Base-by-base conservation (phyloP, 306 rosid genomes). In the Ormosia emarginata region DNA sequence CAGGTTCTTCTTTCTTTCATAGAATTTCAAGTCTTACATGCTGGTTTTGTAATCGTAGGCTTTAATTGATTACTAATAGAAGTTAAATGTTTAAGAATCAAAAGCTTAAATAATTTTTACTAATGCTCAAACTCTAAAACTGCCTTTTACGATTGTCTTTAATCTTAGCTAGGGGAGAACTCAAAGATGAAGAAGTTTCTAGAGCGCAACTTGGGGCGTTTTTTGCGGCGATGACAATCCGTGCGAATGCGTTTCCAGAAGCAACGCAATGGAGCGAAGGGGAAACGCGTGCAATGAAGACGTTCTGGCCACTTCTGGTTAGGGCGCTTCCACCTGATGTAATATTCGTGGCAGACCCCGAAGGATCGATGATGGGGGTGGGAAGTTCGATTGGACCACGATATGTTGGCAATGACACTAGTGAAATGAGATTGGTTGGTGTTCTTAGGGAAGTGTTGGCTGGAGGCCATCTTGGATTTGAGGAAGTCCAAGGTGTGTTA, bases 211-310 rank as follows among this genome's bases (percentile, higher is more conserved):
- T 95, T 32, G 99, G 98, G 5, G 97, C 99, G n/a, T 95, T 92
- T 79, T 95, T 95, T 24, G 94, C 96, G 7, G 99, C 85, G 11
- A 95, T 95, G 99, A 89, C 97, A 2, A 95, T 95, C 75, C 97
- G 99, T 13, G 96, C 96, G 0, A 95, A 95, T 78, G 89, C 90
- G 39, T 95, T 95, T 77, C 98, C 98, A 1, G 98, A 95, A 78
- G 94, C 90, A 14, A 95, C 99, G 10, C 99, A 95, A 52, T 95
- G 99, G 99, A 95, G 99, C 79, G 97, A 93, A 69, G 99, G 99
- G 75, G 99, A 95, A 88, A 90, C 71, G n/a, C 83, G 82, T 36
- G 98, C 99, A 8, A 88, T 95, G 93, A 72, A 89, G 81, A 85
- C 61, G 30, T 92, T 88, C 80, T 95, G 99, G 98, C 99, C 99